Evolutionary conservation across 2,329 filamentous ascomycete species (phyloP).

Genomic region (Rutstroemia sp.): DNA sequence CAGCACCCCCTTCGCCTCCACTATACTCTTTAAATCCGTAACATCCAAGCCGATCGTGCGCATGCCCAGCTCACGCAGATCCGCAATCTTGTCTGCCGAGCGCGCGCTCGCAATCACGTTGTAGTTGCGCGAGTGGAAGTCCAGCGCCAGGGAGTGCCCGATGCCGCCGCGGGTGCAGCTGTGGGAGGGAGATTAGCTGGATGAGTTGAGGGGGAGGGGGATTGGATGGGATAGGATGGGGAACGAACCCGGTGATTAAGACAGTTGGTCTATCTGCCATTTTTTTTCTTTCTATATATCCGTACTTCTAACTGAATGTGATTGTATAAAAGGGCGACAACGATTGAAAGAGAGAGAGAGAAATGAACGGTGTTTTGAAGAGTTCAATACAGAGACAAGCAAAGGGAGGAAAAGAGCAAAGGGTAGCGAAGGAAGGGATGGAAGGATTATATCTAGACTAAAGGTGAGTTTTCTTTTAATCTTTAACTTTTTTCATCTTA

Average conservation of each 20-base stretch:
- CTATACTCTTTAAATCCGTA: conserved; percentile 21
- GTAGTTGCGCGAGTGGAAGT: conserved; percentile 32
- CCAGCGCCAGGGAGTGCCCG: conserved; percentile 34
- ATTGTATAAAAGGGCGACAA: too few relatives aligned
- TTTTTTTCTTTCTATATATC: too few relatives aligned
- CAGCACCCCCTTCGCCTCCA: conserved; percentile 21
- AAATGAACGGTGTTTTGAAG: too few relatives aligned
- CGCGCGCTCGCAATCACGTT: conserved; percentile 37
- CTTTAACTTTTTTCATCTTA: too few relatives aligned
- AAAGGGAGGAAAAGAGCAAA: too few relatives aligned
- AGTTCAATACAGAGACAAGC: too few relatives aligned
- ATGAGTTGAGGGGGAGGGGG: background rate
- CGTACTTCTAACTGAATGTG: too few relatives aligned
- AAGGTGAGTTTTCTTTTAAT: too few relatives aligned
- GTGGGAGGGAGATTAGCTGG: background rate
- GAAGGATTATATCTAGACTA: too few relatives aligned
- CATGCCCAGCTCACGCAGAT: conserved; percentile 26
- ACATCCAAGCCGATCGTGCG: conserved; percentile 37
- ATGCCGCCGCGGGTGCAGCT: conserved; percentile 31
- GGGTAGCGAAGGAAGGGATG: too few relatives aligned
- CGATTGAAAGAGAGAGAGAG: too few relatives aligned
- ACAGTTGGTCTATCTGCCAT: background rate
- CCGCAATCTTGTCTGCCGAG: conserved; percentile 28
- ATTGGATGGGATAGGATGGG: background rate
- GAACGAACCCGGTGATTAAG: background rate